Evolutionary conservation across 345 rosid species (phyloP), one percentile per base, ranked within the genome.

Genomic region (Microthlaspi erraticum): DNA sequence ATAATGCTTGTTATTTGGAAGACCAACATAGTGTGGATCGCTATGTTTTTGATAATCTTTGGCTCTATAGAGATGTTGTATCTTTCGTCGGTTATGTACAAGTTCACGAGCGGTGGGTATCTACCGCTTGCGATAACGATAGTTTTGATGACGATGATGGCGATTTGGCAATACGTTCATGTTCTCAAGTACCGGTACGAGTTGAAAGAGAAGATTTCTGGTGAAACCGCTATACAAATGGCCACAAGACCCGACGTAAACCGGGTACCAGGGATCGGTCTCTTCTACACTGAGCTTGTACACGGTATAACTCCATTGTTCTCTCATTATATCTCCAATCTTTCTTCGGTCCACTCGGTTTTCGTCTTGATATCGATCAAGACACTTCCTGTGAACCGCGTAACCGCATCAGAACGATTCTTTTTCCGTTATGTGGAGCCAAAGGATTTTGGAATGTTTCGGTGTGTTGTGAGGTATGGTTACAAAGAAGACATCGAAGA

Each of bases 271-370:
- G 94, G 97, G 58, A 78, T 93, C 1, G 94, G 86, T 7, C 77
- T 93, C 51, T 70, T 88, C 37, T 88, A 87, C 78, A 81, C 92
- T 0, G 93, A 90, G 77, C 88, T 88, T 36, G 92, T 86, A 11
- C 89, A 91, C 10, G 96, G 96, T 31, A 86, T 87, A 41, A 90
- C 96, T 45, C 98, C 90, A 0, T 80, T 90, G 38, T 82, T 88
- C 56, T 71, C 89, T 16, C 97, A 90, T 36, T 88, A 81, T 60
- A 50, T 93, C 1, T 56, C 84, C 2, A 86, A 80, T 50, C 66
- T 93, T 23, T 88, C 92, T 0, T 80, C 92, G 1, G 68, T 82
- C 5, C 98, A 87, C 56, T 87, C 87, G 0, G 85, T 93, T 66
- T 68, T 88, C 0, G 84, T 93, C 29, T 75, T 88, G 43, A 84